Percentiles rank a stretch among this genome's conserved stretches.
Evolutionary conservation across 495 filamentous ascomycete species (phyloP).

Genomic region (Tuber aestivum): DNA sequence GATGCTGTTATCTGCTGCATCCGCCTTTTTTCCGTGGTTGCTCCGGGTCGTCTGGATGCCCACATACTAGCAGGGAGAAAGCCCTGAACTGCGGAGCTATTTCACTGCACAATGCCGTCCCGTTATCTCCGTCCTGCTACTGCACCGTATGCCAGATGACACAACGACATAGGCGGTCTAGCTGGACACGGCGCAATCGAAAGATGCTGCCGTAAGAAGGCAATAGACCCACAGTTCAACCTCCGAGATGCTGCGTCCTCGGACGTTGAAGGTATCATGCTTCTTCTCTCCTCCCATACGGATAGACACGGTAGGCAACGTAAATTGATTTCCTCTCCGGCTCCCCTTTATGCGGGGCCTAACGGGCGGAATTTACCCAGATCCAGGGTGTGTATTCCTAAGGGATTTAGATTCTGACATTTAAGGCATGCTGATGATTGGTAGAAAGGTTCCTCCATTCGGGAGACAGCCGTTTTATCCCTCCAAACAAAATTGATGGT

Average conservation of each 20-base stretch:
- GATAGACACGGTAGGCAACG: not conserved
- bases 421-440: not conserved
- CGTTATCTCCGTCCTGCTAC: not conserved
- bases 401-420: not conserved
- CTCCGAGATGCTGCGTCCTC: not conserved
- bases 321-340: not conserved
- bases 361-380: not conserved
- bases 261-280: not conserved
- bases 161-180: not conserved
- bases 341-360: not conserved
- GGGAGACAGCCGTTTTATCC: conserved; percentile 3
- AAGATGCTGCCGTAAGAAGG: not conserved
- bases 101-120: not conserved
- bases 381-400: not conserved
- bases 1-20: not conserved
- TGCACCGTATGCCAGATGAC: not conserved
- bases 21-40: not conserved
- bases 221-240: not conserved
- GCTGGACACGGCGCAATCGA: not conserved
- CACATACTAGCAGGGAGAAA: not conserved
- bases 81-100: not conserved
- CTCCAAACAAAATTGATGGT: conserved; percentile 13
- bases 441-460: not conserved
- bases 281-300: not conserved
- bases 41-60: not conserved